These are phyloP conservation scores for Dianthus caryophyllus DNA, from an alignment of 148 eudicot genomes.

Conservation along the genomic window DNA sequence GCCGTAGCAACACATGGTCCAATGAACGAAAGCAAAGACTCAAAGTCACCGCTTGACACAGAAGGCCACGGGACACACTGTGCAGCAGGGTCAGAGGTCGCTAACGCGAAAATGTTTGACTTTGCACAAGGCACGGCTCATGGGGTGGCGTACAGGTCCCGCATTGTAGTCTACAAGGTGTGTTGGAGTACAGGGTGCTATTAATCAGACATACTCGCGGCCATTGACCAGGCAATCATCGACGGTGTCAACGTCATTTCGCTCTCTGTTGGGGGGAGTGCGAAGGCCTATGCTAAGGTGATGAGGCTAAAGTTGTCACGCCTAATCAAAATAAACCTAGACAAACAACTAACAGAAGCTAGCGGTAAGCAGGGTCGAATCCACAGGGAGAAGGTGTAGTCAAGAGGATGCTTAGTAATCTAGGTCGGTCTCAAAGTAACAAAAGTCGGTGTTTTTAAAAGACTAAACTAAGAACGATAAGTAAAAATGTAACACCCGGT, in stretches of 20 bases:
- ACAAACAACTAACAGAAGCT: too few species aligned
- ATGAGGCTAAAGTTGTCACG: too few species aligned
- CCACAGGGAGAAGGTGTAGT: too few species aligned
- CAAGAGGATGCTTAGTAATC: too few species aligned
- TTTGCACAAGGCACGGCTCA: slow-evolving; percentile 75
- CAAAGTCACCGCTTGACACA: slow-evolving; percentile 71
- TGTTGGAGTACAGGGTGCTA: slow-evolving; percentile 73
- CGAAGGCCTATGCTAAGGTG: slow-evolving; percentile 29
- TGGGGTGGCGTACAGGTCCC: slow-evolving; percentile 81
- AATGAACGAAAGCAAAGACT: slow-evolving; percentile 37
- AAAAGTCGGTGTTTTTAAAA: too few species aligned
- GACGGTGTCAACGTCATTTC: slow-evolving; percentile 86
- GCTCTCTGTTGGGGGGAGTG: slow-evolving; percentile 62
- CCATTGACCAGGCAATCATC: slow-evolving; percentile 65
- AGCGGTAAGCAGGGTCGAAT: too few species aligned
- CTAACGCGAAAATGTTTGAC: slow-evolving; percentile 46
- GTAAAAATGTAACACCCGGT: too few species aligned
- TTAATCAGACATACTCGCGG: slow-evolving; percentile 82
- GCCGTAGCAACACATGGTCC: slow-evolving; percentile 37
- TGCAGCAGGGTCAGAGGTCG: slow-evolving; percentile 67
- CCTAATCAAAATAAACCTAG: too few species aligned
- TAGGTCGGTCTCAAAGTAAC: too few species aligned
- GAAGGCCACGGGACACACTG: slow-evolving; percentile 94
- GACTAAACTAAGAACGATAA: too few species aligned
- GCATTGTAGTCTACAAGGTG: slow-evolving; percentile 79